Evolutionary conservation across 371 early-diverging fungal species (phyloP), one percentile per base, ranked within the genome.

Genomic region (Nosema muscidifuracis): DNA sequence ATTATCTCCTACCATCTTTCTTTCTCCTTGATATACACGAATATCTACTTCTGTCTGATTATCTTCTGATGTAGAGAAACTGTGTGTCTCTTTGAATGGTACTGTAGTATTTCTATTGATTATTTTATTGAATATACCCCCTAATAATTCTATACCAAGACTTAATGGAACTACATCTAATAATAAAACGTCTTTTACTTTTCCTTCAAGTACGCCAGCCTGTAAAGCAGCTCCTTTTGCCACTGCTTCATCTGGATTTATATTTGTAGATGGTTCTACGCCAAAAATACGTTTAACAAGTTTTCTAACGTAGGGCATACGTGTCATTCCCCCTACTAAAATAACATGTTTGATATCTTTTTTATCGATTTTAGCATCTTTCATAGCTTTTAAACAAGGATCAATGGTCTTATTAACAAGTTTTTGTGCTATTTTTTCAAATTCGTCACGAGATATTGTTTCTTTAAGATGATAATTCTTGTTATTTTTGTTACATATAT

Each of bases 221-320:
- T 96, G 97, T 74, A 97, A 89, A 62, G 97, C 93, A 63, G 99
- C 99, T 77, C 99, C 97, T 74, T 92, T 88, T 60, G 99, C 97
- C 28, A 97, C 96, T 40, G 96, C 97, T 83, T 95, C 95, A 81
- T 98, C 99, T 22, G 99, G 97, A 86, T 97, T 92, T 78, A 97
- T 92, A 62, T 87, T 86, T 85, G 90, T 91, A 81, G 88, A 87
- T 15, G 95, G 94, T 50, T 93, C 90, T 31, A 87, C 87, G 44
- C 90, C 89, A 81, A 97, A 97, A 67, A 91, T 84, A 26, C 79
- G 67, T 84, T 90, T 89, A 81, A 96, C 95, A 0, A 90, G 87
- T 67, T 92, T 91, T 75, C 91, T 86, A 22, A 98, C 94, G 84
- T 90, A 91, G 75, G 97, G 97, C 86, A 95, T 91, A 80, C 95